phyloP scores from a whole-genome alignment of 164 flowering plant genomes.

The Saururus chinensis region DNA sequence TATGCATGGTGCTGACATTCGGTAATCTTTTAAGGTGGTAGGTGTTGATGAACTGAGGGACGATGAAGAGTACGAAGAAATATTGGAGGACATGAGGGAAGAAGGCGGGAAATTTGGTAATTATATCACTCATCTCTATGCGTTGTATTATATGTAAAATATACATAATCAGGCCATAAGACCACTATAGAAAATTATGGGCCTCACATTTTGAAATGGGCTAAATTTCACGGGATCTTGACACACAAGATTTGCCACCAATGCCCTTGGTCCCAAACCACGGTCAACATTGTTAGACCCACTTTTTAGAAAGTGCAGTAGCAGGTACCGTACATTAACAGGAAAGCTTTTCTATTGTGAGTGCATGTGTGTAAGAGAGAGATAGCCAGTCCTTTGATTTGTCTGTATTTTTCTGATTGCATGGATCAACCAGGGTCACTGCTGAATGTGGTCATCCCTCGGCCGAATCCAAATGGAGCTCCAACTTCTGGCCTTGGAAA shows the following conservation, averaged over 20 bases:
- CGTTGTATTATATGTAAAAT: background rate
- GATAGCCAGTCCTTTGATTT: background rate
- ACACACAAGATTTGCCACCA: too few relatives aligned
- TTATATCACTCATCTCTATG: background rate
- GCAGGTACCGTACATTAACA: too few relatives aligned
- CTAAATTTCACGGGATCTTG: too few relatives aligned
- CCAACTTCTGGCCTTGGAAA: conserved; percentile 58
- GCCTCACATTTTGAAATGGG: too few relatives aligned
- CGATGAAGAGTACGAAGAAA: conserved; percentile 66
- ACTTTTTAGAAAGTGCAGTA: too few relatives aligned
- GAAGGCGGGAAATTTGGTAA: conserved; percentile 81
- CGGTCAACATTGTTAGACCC: too few relatives aligned
- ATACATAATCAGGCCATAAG: background rate
- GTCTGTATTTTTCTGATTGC: background rate
- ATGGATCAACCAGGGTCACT: conserved; percentile 35
- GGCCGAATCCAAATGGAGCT: conserved; percentile 47
- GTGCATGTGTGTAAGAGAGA: background rate
- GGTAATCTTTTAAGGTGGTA: conserved; percentile 31
- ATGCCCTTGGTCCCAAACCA: too few relatives aligned
- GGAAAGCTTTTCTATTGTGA: too few relatives aligned
- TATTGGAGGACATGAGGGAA: conserved; percentile 75
- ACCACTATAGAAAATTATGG: background rate
- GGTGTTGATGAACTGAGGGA: conserved; percentile 48
- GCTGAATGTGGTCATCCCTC: conserved; percentile 65
- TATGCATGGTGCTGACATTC: background rate